A percentile compares a stretch with the other conserved stretches of the same genome.
These are phyloP conservation scores for Colletotrichum kahawae DNA, from an alignment of 2,329 filamentous ascomycete genomes.

Conservation along the genomic window DNA sequence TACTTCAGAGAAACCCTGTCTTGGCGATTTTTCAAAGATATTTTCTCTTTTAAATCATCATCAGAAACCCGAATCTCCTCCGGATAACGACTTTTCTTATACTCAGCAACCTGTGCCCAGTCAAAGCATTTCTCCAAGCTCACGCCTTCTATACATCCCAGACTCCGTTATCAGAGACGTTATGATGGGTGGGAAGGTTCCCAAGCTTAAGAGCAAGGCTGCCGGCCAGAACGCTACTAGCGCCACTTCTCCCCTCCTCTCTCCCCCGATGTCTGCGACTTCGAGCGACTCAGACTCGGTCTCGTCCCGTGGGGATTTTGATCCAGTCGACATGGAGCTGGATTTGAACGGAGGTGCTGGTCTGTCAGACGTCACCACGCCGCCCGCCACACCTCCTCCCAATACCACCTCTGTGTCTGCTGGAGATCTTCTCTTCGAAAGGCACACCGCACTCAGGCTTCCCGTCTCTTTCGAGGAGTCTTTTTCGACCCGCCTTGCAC, in stretches of 20 bases:
- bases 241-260: not conserved
- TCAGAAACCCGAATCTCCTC: not conserved
- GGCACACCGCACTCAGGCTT: not conserved
- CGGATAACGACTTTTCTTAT: not conserved
- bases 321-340: not conserved
- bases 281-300: not conserved
- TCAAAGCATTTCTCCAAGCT: not conserved
- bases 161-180: not conserved
- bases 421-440: not conserved
- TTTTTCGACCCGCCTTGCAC: not conserved
- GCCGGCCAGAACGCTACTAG: not conserved
- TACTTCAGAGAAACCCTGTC: not conserved
- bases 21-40: slow-evolving; percentile 11
- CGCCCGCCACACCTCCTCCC: not conserved
- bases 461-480: not conserved
- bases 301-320: not conserved
- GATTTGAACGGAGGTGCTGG: not conserved
- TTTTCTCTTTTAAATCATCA: not conserved
- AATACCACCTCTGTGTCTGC: not conserved
- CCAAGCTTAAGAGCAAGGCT: not conserved
- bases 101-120: not conserved
- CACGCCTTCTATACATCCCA: not conserved
- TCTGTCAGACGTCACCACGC: not conserved
- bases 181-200: not conserved
- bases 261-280: not conserved